These are phyloP conservation scores for Trypanosoma scelopori DNA, from an alignment of 208 protist species.

Conservation along the genomic window DNA sequence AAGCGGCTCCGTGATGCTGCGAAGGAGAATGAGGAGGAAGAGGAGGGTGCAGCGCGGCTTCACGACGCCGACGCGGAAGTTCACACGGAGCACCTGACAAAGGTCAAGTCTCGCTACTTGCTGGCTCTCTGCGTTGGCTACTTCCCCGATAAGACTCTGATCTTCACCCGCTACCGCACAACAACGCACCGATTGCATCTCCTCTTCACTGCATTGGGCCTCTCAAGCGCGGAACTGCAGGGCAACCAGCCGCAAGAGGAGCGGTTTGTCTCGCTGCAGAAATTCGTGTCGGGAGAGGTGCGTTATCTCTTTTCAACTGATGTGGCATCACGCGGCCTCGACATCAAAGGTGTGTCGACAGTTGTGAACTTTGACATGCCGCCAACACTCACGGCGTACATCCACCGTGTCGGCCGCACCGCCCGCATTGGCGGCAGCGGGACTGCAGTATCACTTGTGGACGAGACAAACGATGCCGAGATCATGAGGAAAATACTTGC, in stretches of 20 bases:
- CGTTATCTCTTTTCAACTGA: slow-evolving; percentile 93
- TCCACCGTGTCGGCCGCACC: slow-evolving; percentile 98
- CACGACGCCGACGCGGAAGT: slow-evolving; percentile 15
- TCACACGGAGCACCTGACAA: slow-evolving; percentile 57
- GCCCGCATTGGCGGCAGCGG: slow-evolving; percentile 94
- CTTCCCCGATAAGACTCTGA: slow-evolving; percentile 74
- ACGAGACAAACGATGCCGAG: slow-evolving; percentile 71
- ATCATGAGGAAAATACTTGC: slow-evolving; percentile 91
- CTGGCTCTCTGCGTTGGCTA: slow-evolving; percentile 81
- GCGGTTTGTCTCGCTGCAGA: slow-evolving; percentile 69
- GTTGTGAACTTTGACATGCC: slow-evolving; percentile 99
- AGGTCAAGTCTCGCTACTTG: slow-evolving; percentile 79
- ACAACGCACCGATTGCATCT: slow-evolving; percentile 80
- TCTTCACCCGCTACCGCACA: slow-evolving; percentile 88
- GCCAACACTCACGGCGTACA: slow-evolving; percentile 96
- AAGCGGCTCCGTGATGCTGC: slow-evolving; percentile 47
- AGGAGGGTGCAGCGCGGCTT: slow-evolving; percentile 5
- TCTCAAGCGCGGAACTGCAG: slow-evolving; percentile 78
- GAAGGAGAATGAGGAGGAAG: slow-evolving; percentile 13
- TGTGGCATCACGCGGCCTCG: slow-evolving; percentile 93
- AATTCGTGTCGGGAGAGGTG: slow-evolving; percentile 76
- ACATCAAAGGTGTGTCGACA: slow-evolving; percentile 95
- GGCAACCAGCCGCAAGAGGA: slow-evolving; percentile 87
- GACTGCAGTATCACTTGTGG: slow-evolving; percentile 94
- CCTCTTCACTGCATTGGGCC: slow-evolving; percentile 71